Evolutionary conservation across 1,139 yeast species (phyloP), one percentile per base, ranked within the genome.

Genomic region (Scheffersomyces parashehatae): DNA sequence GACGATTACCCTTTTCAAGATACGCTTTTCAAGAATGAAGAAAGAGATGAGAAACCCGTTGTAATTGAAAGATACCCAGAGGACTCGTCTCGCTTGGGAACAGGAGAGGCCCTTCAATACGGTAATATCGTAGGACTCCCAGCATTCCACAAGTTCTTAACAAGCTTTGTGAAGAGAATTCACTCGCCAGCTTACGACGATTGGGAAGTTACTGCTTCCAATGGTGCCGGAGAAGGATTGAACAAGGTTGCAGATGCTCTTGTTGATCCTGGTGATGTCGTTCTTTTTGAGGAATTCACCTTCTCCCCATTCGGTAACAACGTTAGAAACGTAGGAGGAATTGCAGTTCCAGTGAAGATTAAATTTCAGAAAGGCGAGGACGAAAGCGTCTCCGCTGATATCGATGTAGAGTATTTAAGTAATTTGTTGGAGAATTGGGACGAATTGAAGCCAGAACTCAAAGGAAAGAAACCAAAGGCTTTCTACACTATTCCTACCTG

Each of bases 11-110:
- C 42, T 5, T 40, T 40, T 15, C 39, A 36, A 10, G 42, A 36
- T 28, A 24, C 40, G 12, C n/a, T 38, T 12, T 38, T 38, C 14
- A 26, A 15, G 35, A 31, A 31, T 7, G 55, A 53, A 28, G 58
- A 65, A 12, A 63, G 58, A 31, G 56, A 26, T 12, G 29, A 28
- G 14, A 31, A 31, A 6, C 24, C 15, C 5, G 29, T 13, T 16
- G 16, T 29, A 26, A 16, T 36, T 26, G 24, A 20, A 29, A 36
- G 36, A 5, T 32, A 30, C 12, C 29, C 28, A 15, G 35, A 13
- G 5, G 30, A 32, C 26, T 14, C 13, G 12, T 24, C 32, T 24
- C 14, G 31, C 11, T 34, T 38, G 14, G 37, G 37, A 3, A 20
- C 29, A 1, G 31, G 32, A 16, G 20, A 36, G 14, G 42, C 36